These are phyloP conservation scores for Medicago lupulina DNA, from an alignment of 306 rosid genomes.

Conservation along the genomic window DNA sequence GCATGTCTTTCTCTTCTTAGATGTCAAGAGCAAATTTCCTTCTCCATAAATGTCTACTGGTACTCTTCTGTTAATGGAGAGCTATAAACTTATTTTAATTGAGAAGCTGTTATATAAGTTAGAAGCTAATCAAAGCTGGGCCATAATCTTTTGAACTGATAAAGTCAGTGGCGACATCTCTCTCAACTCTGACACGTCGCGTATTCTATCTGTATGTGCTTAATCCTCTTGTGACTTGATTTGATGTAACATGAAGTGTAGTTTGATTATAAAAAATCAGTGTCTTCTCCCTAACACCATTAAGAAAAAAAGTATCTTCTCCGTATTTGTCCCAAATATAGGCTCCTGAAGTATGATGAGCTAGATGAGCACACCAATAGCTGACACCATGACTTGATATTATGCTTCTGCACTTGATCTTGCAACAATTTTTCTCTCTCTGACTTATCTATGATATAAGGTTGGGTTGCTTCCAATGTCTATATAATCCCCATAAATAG, in stretches of 20 bases:
- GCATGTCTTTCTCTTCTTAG: background rate
- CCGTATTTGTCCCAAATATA: background rate
- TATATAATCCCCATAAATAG: background rate
- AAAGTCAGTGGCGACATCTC: background rate
- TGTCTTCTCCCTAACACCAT: background rate
- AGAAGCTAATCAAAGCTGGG: background rate
- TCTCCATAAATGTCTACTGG: background rate
- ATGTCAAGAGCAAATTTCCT: conserved; percentile 3
- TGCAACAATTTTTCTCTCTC: background rate
- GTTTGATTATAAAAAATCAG: conserved; percentile 7
- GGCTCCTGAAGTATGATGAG: background rate
- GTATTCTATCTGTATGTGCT: background rate
- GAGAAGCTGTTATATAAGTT: conserved; percentile 7
- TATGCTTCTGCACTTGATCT: conserved; percentile 3
- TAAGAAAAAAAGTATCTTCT: background rate
- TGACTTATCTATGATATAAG: background rate
- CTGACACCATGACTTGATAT: background rate
- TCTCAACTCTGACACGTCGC: background rate
- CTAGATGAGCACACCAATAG: background rate
- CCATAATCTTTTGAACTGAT: background rate
- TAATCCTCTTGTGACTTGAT: background rate
- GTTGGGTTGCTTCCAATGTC: background rate
- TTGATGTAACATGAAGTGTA: conserved; percentile 10
- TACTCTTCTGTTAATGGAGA: conserved; percentile 1
- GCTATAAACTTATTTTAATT: background rate